phyloP scores from a whole-genome alignment of 2,329 filamentous ascomycete genomes.

The Aspergillus sp. region DNA sequence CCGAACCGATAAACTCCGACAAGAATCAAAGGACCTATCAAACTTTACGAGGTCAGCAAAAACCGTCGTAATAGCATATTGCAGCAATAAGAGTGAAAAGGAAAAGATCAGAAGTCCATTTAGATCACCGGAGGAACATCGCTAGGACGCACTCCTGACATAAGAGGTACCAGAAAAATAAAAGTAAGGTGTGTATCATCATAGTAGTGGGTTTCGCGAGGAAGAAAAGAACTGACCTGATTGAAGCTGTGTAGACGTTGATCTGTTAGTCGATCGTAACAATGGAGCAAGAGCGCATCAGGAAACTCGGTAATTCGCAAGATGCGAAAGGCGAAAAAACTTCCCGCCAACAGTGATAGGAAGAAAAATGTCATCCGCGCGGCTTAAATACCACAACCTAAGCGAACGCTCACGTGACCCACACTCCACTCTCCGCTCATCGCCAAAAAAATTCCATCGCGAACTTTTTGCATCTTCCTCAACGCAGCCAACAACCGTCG shows the following conservation, averaged over 20 bases:
- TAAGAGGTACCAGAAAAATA: constrained; percentile 97
- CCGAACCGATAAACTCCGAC: too few relatives aligned
- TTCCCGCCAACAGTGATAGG: constrained; percentile 2
- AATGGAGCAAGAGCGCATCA: neutral
- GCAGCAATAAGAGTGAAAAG: neutral
- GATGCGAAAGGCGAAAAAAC: neutral
- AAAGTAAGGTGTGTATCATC: constrained; percentile 63
- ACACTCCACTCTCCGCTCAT: constrained; percentile 16
- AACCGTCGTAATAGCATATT: too few relatives aligned
- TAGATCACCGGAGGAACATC: constrained; percentile 64
- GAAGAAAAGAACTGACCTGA: constrained; percentile 1
- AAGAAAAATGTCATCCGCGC: constrained; percentile 9
- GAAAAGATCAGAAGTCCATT: constrained; percentile 69
- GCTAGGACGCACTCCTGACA: constrained; percentile 57
- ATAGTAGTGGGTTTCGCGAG: constrained; percentile 32
- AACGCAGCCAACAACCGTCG: constrained; percentile 15
- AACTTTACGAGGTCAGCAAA: neutral
- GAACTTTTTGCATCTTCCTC: constrained; percentile 5
- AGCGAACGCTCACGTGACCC: constrained; percentile 24
- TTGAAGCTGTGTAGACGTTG: neutral
- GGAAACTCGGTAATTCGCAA: neutral
- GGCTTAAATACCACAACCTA: constrained; percentile 10
- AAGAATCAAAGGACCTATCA: too few relatives aligned
- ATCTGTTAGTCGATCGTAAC: constrained; percentile 1
- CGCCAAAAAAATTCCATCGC: constrained; percentile 7